A percentile compares a stretch with the other conserved stretches of the same genome.
Conservation (phyloP, 2,329 filamentous ascomycete species). For the Paraconiothyrium sp. region DNA sequence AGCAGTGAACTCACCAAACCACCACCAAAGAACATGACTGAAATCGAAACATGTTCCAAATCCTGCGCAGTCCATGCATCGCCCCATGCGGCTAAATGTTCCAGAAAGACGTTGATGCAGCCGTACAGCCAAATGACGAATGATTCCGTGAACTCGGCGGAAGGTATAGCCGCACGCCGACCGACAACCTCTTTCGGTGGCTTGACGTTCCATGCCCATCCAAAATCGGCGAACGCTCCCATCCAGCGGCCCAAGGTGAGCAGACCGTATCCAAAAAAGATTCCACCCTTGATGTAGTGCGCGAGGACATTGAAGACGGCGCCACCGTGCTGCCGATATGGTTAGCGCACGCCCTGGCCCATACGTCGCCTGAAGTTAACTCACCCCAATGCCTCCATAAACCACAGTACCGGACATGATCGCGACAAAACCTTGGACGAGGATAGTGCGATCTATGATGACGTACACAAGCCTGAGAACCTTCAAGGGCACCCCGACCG, state of each 20-base stretch:
- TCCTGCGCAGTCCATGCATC: constrained; percentile 78
- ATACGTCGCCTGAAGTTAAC: constrained; percentile 46
- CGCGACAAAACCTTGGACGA: constrained; percentile 79
- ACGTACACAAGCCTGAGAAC: constrained; percentile 70
- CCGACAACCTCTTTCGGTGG: constrained; percentile 67
- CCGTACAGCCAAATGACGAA: constrained; percentile 92
- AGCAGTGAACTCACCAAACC: constrained; percentile 71
- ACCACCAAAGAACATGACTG: constrained; percentile 91
- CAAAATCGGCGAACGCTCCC: constrained; percentile 87
- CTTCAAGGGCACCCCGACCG: constrained; percentile 65
- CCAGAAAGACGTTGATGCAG: constrained; percentile 87
- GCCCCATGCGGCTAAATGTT: constrained; percentile 81
- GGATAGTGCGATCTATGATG: constrained; percentile 76
- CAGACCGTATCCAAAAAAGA: constrained; percentile 94
- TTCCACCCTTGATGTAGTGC: constrained; percentile 92
- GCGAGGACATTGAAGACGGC: constrained; percentile 85
- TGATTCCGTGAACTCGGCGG: constrained; percentile 89
- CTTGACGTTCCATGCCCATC: constrained; percentile 95
- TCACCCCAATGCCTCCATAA: constrained; percentile 85
- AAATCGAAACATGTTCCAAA: constrained; percentile 91
- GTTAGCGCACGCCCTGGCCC: constrained; percentile 18
- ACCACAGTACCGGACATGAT: constrained; percentile 77
- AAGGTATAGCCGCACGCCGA: constrained; percentile 71
- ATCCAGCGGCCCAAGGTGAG: constrained; percentile 89
- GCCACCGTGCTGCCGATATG: constrained; percentile 65